Conservation (phyloP, 768 basidiomycete genomes). For the Terana coerulea region DNA sequence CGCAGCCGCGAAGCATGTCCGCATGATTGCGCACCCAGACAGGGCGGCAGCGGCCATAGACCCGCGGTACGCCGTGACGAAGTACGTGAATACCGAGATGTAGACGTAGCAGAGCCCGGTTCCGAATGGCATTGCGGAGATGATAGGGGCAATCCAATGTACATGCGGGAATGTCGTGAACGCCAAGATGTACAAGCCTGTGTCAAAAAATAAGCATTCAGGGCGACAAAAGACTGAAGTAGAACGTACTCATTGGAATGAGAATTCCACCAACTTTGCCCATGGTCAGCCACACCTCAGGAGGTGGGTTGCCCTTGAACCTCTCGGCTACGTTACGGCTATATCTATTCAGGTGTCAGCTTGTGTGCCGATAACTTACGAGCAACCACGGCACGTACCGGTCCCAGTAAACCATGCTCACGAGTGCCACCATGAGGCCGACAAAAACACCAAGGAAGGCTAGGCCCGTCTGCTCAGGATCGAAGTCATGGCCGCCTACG, state of each 20-base stretch:
- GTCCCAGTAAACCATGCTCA: slow-evolving; percentile 35
- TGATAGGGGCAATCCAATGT: slow-evolving; percentile 41
- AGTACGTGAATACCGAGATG: slow-evolving; percentile 58
- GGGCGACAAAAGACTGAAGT: neutral
- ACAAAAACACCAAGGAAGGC: slow-evolving; percentile 45
- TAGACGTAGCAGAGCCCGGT: slow-evolving; percentile 58
- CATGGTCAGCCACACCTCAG: slow-evolving; percentile 62
- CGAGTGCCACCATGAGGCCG: slow-evolving; percentile 34
- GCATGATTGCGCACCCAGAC: slow-evolving; percentile 52
- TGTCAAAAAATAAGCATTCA: slow-evolving; percentile 26
- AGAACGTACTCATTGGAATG: slow-evolving; percentile 50
- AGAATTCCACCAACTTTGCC: slow-evolving; percentile 63
- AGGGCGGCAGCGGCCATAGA: slow-evolving; percentile 53
- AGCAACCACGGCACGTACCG: slow-evolving; percentile 20
- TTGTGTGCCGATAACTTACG: slow-evolving; percentile 15
- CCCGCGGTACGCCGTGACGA: slow-evolving; percentile 45
- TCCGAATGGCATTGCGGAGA: slow-evolving; percentile 42
- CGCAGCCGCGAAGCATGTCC: slow-evolving; percentile 40
- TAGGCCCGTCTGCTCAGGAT: slow-evolving; percentile 41
- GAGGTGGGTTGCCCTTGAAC: slow-evolving; percentile 28
- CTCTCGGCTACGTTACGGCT: slow-evolving; percentile 35
- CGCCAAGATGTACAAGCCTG: slow-evolving; percentile 45
- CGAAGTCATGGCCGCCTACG: slow-evolving; percentile 43
- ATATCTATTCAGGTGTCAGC: slow-evolving; percentile 26
- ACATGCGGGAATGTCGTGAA: slow-evolving; percentile 44